phyloP scores from a whole-genome alignment of 164 flowering plant species.

The Umbellularia californica region DNA sequence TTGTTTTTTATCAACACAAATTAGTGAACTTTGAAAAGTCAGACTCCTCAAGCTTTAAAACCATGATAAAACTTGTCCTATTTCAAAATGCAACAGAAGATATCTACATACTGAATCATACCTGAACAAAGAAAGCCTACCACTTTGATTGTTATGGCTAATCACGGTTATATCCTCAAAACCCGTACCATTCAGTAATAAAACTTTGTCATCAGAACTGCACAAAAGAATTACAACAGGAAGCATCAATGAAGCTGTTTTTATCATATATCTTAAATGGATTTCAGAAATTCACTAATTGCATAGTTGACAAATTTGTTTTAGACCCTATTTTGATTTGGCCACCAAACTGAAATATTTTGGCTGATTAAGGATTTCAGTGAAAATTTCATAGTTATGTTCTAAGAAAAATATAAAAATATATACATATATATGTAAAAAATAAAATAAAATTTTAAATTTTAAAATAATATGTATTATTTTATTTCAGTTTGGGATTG shows the following conservation, averaged over 20 bases:
- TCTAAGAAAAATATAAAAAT: no score
- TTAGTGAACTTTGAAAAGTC: no score
- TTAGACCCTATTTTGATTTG: no score
- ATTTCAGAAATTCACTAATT: not conserved
- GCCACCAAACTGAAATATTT: no score
- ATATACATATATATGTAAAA: no score
- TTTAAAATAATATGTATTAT: no score
- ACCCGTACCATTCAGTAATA: constrained; percentile 53
- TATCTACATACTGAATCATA: constrained; percentile 15
- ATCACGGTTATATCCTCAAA: constrained; percentile 46
- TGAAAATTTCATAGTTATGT: no score
- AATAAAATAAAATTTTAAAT: no score
- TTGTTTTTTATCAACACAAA: no score
- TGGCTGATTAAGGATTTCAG: no score
- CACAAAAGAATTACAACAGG: constrained; percentile 22
- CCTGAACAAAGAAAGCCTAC: constrained; percentile 79
- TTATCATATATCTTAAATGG: not conserved
- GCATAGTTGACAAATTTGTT: not conserved
- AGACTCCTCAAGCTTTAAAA: not conserved
- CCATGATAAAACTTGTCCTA: not conserved
- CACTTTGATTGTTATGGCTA: constrained; percentile 54
- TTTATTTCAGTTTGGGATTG: no score
- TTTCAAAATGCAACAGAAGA: not conserved
- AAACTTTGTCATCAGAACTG: constrained; percentile 56
- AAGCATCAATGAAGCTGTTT: not conserved